Base-by-base conservation (phyloP, 768 basidiomycete species). In the Trametes cinnabarina region DNA sequence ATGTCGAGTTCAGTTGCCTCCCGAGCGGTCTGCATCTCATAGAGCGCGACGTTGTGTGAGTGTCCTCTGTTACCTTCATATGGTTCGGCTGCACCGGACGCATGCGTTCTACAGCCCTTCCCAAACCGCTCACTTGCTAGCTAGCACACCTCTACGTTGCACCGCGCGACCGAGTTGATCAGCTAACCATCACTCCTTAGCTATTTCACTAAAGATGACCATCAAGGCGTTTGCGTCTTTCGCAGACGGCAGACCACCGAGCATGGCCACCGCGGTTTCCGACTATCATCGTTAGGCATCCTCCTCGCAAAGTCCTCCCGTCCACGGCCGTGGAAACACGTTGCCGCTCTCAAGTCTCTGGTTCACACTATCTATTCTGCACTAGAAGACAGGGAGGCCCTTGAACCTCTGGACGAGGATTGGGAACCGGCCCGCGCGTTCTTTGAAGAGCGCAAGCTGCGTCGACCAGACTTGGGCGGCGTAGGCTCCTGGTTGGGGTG, bases 1-100 rank as follows among this genome's bases (percentile, higher is more conserved):
- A 83, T 64, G 77, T 93, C 51, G 92, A 93, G 70, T 94, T 92
- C 70, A 91, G 82, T 63, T 83, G 84, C 6, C 77, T 94, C 11
- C 92, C 92, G 0, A 92, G 90, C 61, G 91, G 91, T 1, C 74
- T 94, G 4, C 92, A 94, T 70, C 75, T 86, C 0, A 82, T 93
- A 22, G 90, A 92, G 63, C 79, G 81, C 34, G 91, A 93, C 66
- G 84, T 90, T 23, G 80, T 94, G 89, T 92, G 69, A 66, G 87
- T 74, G 23, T 37, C 20, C 14, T 50, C 15, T 11, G n/a, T 30
- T 14, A 22, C n/a, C 30, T n/a, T 46, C 32, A n/a, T 25, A 25
- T 43, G 20, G n/a, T n/a, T n/a, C 11, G 11, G 30, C 30, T 32
- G 30, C 11, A 32, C 30, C 30, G 11, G 30, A 32, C n/a, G n/a